Evolutionary conservation across 805 yeast species (phyloP).

Genomic region (Lachancea cidri): DNA sequence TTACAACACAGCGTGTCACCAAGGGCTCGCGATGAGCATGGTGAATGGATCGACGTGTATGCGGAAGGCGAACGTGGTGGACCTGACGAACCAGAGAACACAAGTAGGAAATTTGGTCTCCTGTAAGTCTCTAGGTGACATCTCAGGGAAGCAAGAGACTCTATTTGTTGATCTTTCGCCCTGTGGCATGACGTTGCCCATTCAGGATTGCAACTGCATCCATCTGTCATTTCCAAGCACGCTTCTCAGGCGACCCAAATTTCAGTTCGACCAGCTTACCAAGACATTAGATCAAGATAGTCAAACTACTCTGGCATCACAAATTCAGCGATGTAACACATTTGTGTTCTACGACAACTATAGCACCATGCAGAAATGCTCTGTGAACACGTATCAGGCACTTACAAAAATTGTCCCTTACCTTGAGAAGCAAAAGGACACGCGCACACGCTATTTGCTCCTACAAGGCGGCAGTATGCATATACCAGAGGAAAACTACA

Average conservation of each 20-base stretch:
- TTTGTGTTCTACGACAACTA: conserved; percentile 27
- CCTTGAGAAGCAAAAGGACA: conserved; percentile 5
- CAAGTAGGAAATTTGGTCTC: not conserved
- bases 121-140: not conserved
- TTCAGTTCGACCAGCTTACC: conserved; percentile 24
- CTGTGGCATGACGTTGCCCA: conserved; percentile 16
- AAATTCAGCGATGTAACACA: conserved; percentile 14
- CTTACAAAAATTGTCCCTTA: conserved; percentile 20
- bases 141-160: conserved; percentile 4
- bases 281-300: conserved; percentile 16
- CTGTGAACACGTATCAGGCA: conserved; percentile 20
- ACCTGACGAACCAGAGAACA: not conserved
- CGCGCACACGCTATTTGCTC: not conserved
- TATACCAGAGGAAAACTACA: not conserved
- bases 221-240: conserved; percentile 32
- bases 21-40: not conserved
- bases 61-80: not conserved
- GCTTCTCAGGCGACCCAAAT: conserved; percentile 27
- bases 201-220: conserved; percentile 15
- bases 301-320: conserved; percentile 12
- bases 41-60: not conserved
- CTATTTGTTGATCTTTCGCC: conserved; percentile 22
- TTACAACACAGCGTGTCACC: not conserved
- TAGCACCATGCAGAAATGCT: conserved; percentile 21
- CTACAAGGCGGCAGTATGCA: conserved; percentile 7